These are phyloP conservation scores for Linnemannia elongata DNA, from an alignment of 192 early-diverging fungal genomes.

Conservation along the genomic window DNA sequence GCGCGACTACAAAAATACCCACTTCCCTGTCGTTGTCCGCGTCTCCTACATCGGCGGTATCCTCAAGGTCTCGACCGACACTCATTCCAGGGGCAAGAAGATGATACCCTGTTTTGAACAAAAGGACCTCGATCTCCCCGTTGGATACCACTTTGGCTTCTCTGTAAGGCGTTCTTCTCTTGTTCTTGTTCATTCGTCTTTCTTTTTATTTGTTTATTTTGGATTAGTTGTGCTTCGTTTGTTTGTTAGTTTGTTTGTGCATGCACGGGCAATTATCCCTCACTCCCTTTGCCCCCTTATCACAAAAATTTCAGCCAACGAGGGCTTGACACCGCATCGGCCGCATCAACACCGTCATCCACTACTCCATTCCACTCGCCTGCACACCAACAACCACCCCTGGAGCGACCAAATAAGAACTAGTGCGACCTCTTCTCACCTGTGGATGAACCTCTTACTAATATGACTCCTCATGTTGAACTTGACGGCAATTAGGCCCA, in stretches of 20 bases:
- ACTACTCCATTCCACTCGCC: no score
- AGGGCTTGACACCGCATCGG: background rate
- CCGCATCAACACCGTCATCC: background rate
- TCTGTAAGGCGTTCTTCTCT: conserved; percentile 57
- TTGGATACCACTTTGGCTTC: conserved; percentile 82
- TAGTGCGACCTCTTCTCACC: background rate
- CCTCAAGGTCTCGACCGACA: conserved; percentile 66
- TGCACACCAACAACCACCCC: no score
- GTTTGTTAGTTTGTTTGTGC: background rate
- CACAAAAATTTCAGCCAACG: background rate
- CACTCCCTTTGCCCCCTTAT: background rate
- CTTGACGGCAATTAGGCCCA: conserved; percentile 23
- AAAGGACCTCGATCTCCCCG: conserved; percentile 68
- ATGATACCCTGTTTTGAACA: conserved; percentile 71
- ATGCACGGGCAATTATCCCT: background rate
- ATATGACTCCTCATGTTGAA: background rate
- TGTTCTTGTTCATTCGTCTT: background rate
- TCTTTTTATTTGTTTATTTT: background rate
- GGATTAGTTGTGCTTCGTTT: no score
- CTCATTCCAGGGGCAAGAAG: conserved; percentile 63
- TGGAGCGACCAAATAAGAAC: background rate
- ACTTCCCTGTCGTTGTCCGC: conserved; percentile 64
- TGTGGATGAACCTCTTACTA: background rate
- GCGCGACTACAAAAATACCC: conserved; percentile 75
- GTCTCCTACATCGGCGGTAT: conserved; percentile 72